These are phyloP conservation scores for Isatis lusitanica DNA, from an alignment of 441 rosid genomes.

Conservation along the genomic window DNA sequence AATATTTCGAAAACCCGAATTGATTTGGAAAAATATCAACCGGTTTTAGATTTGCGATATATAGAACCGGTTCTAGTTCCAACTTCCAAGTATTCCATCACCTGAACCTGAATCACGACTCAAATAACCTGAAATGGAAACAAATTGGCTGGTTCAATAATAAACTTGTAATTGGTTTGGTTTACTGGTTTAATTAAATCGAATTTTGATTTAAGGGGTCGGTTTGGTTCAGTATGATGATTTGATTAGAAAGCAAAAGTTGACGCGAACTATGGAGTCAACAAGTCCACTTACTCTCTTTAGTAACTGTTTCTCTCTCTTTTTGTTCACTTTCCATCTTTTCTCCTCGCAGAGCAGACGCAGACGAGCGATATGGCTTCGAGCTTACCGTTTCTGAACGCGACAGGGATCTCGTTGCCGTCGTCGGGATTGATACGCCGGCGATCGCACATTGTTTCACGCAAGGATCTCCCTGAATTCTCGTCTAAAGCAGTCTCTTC, in stretches of 20 bases:
- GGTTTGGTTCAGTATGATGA: background rate
- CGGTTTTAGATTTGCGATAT: background rate
- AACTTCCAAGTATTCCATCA: background rate
- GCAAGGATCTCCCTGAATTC: conserved; percentile 31
- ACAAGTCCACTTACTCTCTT: conserved; percentile 13
- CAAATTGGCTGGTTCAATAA: background rate
- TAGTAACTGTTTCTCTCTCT: conserved; percentile 6
- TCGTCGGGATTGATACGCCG: conserved; percentile 26
- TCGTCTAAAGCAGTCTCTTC: conserved; percentile 24
- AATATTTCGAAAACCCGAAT: background rate
- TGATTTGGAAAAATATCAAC: background rate
- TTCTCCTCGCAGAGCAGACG: background rate
- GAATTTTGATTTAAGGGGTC: background rate
- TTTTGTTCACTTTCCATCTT: background rate
- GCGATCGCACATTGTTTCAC: conserved; percentile 35
- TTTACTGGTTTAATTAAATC: background rate
- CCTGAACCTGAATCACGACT: background rate
- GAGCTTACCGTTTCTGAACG: conserved; percentile 33
- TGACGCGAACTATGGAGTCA: conserved; percentile 30
- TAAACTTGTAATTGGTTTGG: background rate
- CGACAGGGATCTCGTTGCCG: conserved; percentile 21
- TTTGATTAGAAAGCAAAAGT: background rate
- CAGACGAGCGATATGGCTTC: conserved; percentile 41
- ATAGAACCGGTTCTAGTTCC: background rate
- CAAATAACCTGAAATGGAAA: background rate